Percentiles rank a stretch among this genome's conserved stretches.
Evolutionary conservation across 2,329 filamentous ascomycete species (phyloP).

Genomic region (Fusarium oligoseptatum): DNA sequence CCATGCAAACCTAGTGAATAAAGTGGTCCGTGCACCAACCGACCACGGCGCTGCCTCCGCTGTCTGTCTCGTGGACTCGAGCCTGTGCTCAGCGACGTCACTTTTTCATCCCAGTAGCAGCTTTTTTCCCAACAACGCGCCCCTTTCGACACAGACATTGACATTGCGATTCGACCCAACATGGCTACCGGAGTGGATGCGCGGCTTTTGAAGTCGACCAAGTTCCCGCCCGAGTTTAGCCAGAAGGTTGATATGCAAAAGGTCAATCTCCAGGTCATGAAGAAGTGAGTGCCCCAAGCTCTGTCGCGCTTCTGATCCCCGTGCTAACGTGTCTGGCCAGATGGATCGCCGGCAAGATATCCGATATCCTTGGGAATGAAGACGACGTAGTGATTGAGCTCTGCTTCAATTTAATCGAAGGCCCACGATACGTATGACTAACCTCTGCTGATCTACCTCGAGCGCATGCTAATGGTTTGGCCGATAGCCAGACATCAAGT

Average conservation of each 20-base stretch:
- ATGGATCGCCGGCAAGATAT: conserved; percentile 93
- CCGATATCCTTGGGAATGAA: conserved; percentile 88
- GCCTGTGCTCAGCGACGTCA: conserved; percentile 47
- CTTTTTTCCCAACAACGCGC: conserved; percentile 42
- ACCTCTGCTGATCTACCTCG: conserved; percentile 1
- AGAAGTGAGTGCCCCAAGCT: conserved; percentile 75
- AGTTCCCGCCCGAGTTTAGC: conserved; percentile 93
- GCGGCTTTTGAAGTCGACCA: conserved; percentile 90
- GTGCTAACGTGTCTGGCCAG: conserved; percentile 60
- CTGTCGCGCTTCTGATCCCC: background rate
- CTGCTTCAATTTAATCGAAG: conserved; percentile 78
- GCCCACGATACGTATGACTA: conserved; percentile 77
- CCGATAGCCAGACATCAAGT: conserved; percentile 90
- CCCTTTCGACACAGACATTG: conserved; percentile 28
- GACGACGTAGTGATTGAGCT: conserved; percentile 97
- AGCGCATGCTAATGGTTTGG: conserved; percentile 44
- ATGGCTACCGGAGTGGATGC: conserved; percentile 91
- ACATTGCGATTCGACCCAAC: conserved; percentile 44
- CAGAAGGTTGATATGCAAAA: conserved; percentile 98
- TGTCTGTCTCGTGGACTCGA: conserved; percentile 2
- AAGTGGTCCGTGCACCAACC: conserved; percentile 31
- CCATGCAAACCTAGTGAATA: background rate
- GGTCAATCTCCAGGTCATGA: conserved; percentile 97
- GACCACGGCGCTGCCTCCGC: conserved; percentile 1
- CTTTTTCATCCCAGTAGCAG: conserved; percentile 42